A percentile compares a stretch with the other conserved stretches of the same genome.
Evolutionary conservation across 257 asterid genomes (phyloP).

Genomic region (Solanum sejunctum): DNA sequence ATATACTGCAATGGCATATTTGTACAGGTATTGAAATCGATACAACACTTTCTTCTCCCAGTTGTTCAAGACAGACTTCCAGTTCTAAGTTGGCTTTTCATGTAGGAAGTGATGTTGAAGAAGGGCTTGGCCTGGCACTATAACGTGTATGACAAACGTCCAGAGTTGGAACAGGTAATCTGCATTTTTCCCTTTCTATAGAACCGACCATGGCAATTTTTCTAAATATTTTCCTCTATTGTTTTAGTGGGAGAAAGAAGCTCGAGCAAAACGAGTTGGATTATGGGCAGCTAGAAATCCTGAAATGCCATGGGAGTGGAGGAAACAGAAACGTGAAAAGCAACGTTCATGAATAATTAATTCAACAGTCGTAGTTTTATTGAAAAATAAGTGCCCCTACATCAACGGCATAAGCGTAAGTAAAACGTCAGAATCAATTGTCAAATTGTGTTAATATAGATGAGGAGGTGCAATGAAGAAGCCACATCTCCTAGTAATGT

Average conservation of each 20-base stretch:
- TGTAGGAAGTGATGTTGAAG: slow-evolving; percentile 83
- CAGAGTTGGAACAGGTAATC: slow-evolving; percentile 58
- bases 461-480: background rate
- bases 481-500: background rate
- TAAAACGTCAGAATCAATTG: background rate
- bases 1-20: slow-evolving; percentile 76
- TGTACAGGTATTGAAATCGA: slow-evolving; percentile 51
- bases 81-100: background rate
- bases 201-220: background rate
- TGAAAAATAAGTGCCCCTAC: background rate
- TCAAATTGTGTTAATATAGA: background rate
- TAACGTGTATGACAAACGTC: slow-evolving; percentile 68
- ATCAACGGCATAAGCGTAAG: background rate
- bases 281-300: slow-evolving; percentile 74
- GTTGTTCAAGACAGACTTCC: background rate
- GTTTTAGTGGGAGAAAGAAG: slow-evolving; percentile 80
- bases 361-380: background rate
- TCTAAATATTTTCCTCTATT: background rate
- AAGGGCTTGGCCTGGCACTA: slow-evolving; percentile 94
- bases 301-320: slow-evolving; percentile 99
- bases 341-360: slow-evolving; percentile 8
- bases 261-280: slow-evolving; percentile 67
- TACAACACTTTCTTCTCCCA: background rate
- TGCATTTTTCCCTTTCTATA: background rate
- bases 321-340: slow-evolving; percentile 71